These are phyloP conservation scores for Debaryomyces sp. DNA, from an alignment of 1,139 yeast species.

Conservation along the genomic window DNA sequence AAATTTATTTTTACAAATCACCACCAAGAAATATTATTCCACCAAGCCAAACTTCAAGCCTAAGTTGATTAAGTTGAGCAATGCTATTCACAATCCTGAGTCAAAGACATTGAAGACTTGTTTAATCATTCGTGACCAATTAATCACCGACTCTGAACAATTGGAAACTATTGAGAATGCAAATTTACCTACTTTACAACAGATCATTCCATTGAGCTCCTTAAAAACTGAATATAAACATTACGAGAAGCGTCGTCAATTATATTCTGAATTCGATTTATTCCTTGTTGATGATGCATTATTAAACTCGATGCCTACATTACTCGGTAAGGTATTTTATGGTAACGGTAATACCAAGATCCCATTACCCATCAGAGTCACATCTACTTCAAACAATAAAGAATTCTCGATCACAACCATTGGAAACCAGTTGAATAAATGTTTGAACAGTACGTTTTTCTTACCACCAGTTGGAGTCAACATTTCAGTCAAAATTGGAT, in stretches of 20 bases:
- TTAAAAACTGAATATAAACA: constrained; percentile 69
- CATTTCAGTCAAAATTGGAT: constrained; percentile 69
- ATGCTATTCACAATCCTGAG: constrained; percentile 48
- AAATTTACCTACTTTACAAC: constrained; percentile 47
- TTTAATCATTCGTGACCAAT: constrained; percentile 71
- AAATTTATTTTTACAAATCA: constrained; percentile 59
- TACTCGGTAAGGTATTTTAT: constrained; percentile 81
- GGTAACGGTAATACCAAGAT: constrained; percentile 53
- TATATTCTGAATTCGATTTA: constrained; percentile 62
- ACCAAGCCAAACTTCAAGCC: constrained; percentile 74
- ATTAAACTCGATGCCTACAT: constrained; percentile 76
- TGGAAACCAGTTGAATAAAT: constrained; percentile 59
- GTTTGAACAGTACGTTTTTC: constrained; percentile 60
- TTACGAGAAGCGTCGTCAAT: constrained; percentile 70
- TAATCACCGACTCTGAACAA: constrained; percentile 57
- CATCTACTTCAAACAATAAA: constrained; percentile 34
- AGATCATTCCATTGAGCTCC: constrained; percentile 57
- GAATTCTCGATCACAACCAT: constrained; percentile 60
- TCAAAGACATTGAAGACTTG: constrained; percentile 56
- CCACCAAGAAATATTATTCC: constrained; percentile 64
- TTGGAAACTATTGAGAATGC: constrained; percentile 63
- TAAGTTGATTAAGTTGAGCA: constrained; percentile 56
- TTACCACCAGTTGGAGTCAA: constrained; percentile 77
- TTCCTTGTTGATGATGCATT: constrained; percentile 85
- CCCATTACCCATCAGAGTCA: constrained; percentile 71